Base-by-base conservation (phyloP, 495 filamentous ascomycete species). In the Xylaria curta region DNA sequence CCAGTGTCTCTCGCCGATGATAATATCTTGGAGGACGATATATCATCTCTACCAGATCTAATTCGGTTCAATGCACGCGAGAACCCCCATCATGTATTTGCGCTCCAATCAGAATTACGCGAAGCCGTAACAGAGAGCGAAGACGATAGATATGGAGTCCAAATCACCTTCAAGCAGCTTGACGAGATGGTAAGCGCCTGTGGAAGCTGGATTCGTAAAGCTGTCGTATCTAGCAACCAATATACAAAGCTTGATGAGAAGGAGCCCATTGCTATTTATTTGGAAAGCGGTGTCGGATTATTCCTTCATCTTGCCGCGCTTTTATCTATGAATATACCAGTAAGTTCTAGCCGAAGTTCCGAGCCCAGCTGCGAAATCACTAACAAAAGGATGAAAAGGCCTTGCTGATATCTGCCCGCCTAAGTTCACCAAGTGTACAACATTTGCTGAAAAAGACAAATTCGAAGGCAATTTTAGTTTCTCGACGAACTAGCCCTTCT, bases 261-360 rank as follows among this genome's bases (percentile, higher is more conserved):
- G 36, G 40, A 31, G 7, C 79, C 77, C 21, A 73, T 82, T 26
- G 81, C 77, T 26, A 66, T 83, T 8, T 71, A 78, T 38, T 60
- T 82, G 67, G 78, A 83, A n/a, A 83, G 78, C 53, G 75, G 78
- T 56, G 61, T 82, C 17, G 77, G 77, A 17, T 71, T 81, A 2
- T 73, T 80, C 36, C 58, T 82, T 7, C 63, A 81, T 63, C 64
- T 74, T 33, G 71, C 77, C 24, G 76, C 81, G 15, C 70, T 83
- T 19, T 59, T 81, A 28, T 71, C 68, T 13, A 63, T 82, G 46
- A 69, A 76, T 40, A 67, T 79, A 17, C 78, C 81, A 4, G 81
- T 81, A 51, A 60, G 71, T 21, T 13, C 13, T 7, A 21, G 28
- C 4, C 3, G 9, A 28, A 17, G 17, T 4, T 26, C 15, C 0